A percentile compares a stretch with the other conserved stretches of the same genome.
Conservation (phyloP, 495 filamentous ascomycete species). For the Neurospora sp. region DNA sequence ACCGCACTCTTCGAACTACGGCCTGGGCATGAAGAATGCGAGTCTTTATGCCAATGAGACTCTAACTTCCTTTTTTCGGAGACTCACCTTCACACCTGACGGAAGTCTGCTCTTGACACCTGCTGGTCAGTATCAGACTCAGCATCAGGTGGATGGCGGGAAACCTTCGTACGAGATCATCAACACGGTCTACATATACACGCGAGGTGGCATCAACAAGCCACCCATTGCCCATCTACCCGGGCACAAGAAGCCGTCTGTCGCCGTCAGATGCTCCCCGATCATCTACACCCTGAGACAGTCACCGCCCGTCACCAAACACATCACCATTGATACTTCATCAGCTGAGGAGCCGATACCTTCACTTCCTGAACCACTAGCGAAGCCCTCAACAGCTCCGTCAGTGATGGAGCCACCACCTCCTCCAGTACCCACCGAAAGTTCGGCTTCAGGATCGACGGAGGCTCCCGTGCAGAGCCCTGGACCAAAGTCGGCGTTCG, state of each 20-base stretch:
- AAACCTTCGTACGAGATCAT: slow-evolving; percentile 76
- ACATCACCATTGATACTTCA: slow-evolving; percentile 91
- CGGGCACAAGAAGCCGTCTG: slow-evolving; percentile 96
- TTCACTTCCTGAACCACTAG: slow-evolving; percentile 70
- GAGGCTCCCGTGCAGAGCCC: slow-evolving; percentile 41
- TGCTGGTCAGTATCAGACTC: slow-evolving; percentile 86
- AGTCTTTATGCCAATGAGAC: slow-evolving; percentile 97
- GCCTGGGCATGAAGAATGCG: slow-evolving; percentile 66
- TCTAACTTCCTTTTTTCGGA: slow-evolving; percentile 91
- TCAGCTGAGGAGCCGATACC: slow-evolving; percentile 75
- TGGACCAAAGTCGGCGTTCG: slow-evolving; percentile 61
- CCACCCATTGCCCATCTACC: slow-evolving; percentile 96
- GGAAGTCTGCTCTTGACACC: slow-evolving; percentile 93
- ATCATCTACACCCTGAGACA: slow-evolving; percentile 75
- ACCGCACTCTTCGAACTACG: slow-evolving; percentile 44
- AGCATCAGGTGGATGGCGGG: slow-evolving; percentile 56
- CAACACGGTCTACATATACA: slow-evolving; percentile 98
- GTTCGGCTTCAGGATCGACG: slow-evolving; percentile 27
- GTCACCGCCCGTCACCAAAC: slow-evolving; percentile 55
- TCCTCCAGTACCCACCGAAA: slow-evolving; percentile 37
- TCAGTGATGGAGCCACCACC: slow-evolving; percentile 84
- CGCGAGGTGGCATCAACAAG: slow-evolving; percentile 90
- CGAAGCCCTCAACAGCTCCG: slow-evolving; percentile 43
- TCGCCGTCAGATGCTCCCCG: slow-evolving; percentile 90
- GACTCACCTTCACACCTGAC: slow-evolving; percentile 89